phyloP scores from a whole-genome alignment of 2,329 filamentous ascomycete species.

The Pseudocercospora ulei region DNA sequence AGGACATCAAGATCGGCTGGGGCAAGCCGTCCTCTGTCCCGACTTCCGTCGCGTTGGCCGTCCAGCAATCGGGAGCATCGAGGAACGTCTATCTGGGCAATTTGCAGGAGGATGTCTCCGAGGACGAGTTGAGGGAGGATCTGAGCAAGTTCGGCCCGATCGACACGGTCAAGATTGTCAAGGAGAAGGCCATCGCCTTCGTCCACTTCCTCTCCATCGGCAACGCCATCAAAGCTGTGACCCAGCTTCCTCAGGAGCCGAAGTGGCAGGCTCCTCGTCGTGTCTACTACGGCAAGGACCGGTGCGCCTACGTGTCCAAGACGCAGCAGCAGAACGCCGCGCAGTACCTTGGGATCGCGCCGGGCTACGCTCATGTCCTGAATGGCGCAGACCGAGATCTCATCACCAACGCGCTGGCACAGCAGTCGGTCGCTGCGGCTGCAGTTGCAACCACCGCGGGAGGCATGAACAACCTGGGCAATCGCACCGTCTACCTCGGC shows the following conservation, averaged over 20 bases:
- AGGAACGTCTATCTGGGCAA: constrained; percentile 96
- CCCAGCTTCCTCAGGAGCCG: constrained; percentile 86
- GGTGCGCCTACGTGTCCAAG: constrained; percentile 97
- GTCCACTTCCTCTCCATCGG: constrained; percentile 95
- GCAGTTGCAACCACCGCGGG: constrained; percentile 94
- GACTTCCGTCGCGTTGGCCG: constrained; percentile 90
- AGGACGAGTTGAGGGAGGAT: constrained; percentile 89
- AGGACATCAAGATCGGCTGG: constrained; percentile 99
- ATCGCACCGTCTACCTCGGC: constrained; percentile 92
- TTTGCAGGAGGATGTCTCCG: constrained; percentile 75
- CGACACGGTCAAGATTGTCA: constrained; percentile 93
- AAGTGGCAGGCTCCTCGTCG: constrained; percentile 95
- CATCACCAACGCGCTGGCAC: constrained; percentile 89
- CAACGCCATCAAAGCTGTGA: constrained; percentile 96
- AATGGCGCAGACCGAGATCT: constrained; percentile 93
- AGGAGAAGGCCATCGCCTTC: constrained; percentile 96
- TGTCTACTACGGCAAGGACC: constrained; percentile 97
- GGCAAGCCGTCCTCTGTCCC: constrained; percentile 97
- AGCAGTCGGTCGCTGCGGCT: constrained; percentile 93
- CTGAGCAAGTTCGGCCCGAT: constrained; percentile 93
- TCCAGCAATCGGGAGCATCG: constrained; percentile 93
- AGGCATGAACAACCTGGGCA: constrained; percentile 93
- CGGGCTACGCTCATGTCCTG: constrained; percentile 89
- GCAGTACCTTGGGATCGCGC: constrained; percentile 93
- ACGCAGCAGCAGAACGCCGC: constrained; percentile 98